A percentile compares a stretch with the other conserved stretches of the same genome.
These are phyloP conservation scores for Amanita muscaria DNA, from an alignment of 768 basidiomycete species.

Conservation along the genomic window DNA sequence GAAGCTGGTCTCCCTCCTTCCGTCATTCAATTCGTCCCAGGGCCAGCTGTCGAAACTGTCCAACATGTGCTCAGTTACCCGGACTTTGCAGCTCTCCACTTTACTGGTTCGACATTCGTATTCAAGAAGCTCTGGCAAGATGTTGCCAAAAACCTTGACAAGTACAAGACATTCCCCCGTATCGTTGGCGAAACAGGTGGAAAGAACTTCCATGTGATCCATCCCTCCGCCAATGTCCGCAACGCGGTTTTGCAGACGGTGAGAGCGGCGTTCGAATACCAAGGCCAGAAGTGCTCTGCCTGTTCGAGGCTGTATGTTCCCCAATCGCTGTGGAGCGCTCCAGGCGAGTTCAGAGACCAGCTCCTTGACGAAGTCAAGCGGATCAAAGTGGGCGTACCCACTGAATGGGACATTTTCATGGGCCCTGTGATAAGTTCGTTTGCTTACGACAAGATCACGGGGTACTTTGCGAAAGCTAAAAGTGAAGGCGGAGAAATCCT, in stretches of 20 bases:
- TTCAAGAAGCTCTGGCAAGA: constrained; percentile 98
- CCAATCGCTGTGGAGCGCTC: constrained; percentile 72
- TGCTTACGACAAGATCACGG: constrained; percentile 82
- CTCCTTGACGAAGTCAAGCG: constrained; percentile 67
- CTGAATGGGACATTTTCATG: constrained; percentile 80
- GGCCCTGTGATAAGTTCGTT: constrained; percentile 90
- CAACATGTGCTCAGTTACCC: constrained; percentile 73
- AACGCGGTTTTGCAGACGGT: constrained; percentile 89
- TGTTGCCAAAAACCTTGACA: constrained; percentile 81
- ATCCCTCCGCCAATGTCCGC: constrained; percentile 75
- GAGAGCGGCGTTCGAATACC: constrained; percentile 91
- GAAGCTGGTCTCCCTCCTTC: constrained; percentile 93
- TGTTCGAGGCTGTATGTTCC: constrained; percentile 88
- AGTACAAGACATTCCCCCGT: constrained; percentile 83
- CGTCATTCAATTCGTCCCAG: constrained; percentile 96
- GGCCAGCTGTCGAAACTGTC: constrained; percentile 78
- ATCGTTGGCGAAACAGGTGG: constrained; percentile 98
- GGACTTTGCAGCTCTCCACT: constrained; percentile 84
- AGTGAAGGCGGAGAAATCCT: constrained; percentile 84
- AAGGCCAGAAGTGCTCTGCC: constrained; percentile 97
- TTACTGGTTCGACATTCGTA: constrained; percentile 91
- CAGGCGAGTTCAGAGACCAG: constrained; percentile 66
- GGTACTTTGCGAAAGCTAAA: constrained; percentile 82
- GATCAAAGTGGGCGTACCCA: constrained; percentile 76
- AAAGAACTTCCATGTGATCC: constrained; percentile 97